phyloP scores from a whole-genome alignment of 352 stramenopile genomes.

The Elongisporangium undulatum region DNA sequence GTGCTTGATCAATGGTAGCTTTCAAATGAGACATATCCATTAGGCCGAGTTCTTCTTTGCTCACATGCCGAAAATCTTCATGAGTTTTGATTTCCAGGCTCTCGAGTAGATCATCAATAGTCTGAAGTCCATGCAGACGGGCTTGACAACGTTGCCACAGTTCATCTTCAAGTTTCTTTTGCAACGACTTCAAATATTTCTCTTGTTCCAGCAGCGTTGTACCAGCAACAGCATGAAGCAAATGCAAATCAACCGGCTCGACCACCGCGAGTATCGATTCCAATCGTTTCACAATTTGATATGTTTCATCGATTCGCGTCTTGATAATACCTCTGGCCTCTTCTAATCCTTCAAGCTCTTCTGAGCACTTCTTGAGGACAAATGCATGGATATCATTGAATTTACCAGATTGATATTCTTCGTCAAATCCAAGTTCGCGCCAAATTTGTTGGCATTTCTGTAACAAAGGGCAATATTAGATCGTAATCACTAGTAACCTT shows the following conservation, averaged over 20 bases:
- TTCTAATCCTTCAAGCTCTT: constrained; percentile 58
- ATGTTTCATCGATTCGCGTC: constrained; percentile 31
- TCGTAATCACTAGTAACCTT: neutral
- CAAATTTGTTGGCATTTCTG: constrained; percentile 70
- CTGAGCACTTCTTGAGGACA: constrained; percentile 47
- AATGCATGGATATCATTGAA: constrained; percentile 62
- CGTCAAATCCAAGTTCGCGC: constrained; percentile 48
- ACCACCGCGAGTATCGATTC: constrained; percentile 34
- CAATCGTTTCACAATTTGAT: constrained; percentile 34
- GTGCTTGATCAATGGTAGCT: constrained; percentile 8
- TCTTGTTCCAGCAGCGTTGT: constrained; percentile 54
- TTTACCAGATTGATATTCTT: constrained; percentile 43
- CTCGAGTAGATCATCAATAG: constrained; percentile 28
- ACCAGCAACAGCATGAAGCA: constrained; percentile 25
- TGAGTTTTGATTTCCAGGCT: constrained; percentile 29
- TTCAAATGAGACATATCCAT: constrained; percentile 12
- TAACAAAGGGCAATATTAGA: constrained; percentile 1
- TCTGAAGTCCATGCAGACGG: constrained; percentile 25
- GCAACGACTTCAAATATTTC: constrained; percentile 25
- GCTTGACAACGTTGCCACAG: constrained; percentile 34
- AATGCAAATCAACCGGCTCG: constrained; percentile 33
- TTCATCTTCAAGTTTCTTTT: constrained; percentile 32
- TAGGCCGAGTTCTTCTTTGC: constrained; percentile 17
- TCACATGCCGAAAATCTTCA: constrained; percentile 41
- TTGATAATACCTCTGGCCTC: constrained; percentile 40